Evolutionary conservation across 495 filamentous ascomycete genomes (phyloP).

Genomic region (Penicillium coprophilum): DNA sequence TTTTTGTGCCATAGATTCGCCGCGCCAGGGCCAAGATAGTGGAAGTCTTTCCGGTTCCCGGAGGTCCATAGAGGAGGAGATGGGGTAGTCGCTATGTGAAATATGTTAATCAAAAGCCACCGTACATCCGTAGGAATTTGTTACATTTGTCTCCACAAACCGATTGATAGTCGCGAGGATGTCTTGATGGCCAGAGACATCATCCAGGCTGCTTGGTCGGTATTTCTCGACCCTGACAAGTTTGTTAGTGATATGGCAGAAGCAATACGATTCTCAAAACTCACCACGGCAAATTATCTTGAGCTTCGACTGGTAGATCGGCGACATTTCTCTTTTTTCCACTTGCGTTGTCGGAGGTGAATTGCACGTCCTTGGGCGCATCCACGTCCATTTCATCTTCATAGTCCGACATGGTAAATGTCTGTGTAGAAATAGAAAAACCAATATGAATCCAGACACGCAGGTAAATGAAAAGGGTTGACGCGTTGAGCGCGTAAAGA

Average conservation of each 20-base stretch:
- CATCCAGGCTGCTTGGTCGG: constrained; percentile 78
- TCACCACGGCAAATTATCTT: constrained; percentile 93
- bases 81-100: constrained; percentile 72
- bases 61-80: constrained; percentile 95
- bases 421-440: not conserved
- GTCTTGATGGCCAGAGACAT: constrained; percentile 97
- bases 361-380: constrained; percentile 58
- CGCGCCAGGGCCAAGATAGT: constrained; percentile 90
- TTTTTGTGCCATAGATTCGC: constrained; percentile 86
- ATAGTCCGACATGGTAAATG: constrained; percentile 75
- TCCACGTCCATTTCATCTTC: constrained; percentile 90
- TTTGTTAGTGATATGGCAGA: constrained; percentile 11
- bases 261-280: not conserved
- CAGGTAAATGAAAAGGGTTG: constrained; percentile 16
- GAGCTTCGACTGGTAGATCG: constrained; percentile 89
- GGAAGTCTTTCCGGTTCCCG: constrained; percentile 95
- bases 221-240: constrained; percentile 93
- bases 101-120: constrained; percentile 6
- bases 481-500: constrained; percentile 49
- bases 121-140: constrained; percentile 7
- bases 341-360: constrained; percentile 58
- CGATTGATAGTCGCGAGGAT: constrained; percentile 96
- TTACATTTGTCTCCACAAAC: constrained; percentile 86
- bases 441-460: constrained; percentile 9
- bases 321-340: constrained; percentile 88